These are phyloP conservation scores for Posidonia oceanica DNA, from an alignment of 116 monocot genomes.

Conservation along the genomic window DNA sequence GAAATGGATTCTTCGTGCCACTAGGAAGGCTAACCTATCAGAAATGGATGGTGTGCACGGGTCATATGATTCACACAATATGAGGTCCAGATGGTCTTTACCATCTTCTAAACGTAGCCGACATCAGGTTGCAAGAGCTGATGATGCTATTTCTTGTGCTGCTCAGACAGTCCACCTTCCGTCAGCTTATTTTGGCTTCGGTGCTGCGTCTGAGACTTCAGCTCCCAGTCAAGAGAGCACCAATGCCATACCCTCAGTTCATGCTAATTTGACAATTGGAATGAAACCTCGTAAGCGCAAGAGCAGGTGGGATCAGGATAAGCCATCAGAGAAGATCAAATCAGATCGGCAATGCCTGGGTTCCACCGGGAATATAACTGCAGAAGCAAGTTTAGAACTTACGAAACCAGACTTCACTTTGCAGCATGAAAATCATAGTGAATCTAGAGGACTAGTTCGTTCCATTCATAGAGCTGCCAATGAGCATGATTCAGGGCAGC, in stretches of 20 bases:
- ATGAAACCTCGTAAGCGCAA: slow-evolving; percentile 9
- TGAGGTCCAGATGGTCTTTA: not conserved
- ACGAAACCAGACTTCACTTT: not conserved
- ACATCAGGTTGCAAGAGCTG: not conserved
- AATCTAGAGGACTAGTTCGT: not conserved
- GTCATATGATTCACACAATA: slow-evolving; percentile 1
- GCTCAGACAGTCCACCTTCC: not conserved
- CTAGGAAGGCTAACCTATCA: slow-evolving; percentile 3
- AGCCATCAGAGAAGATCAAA: slow-evolving; percentile 2
- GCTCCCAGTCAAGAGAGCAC: not conserved
- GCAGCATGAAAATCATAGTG: not conserved
- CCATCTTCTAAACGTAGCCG: not conserved
- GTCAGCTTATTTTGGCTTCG: not conserved
- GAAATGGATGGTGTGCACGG: slow-evolving; percentile 2
- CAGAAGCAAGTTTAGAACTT: not conserved
- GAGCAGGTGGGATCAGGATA: slow-evolving; percentile 28
- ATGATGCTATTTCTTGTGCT: slow-evolving; percentile 1
- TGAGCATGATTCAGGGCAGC: not conserved
- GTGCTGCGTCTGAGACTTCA: not conserved
- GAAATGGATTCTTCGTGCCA: slow-evolving; percentile 11
- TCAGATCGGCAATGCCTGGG: not conserved
- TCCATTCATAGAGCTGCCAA: not conserved
- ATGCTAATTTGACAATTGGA: not conserved
- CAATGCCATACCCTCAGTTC: not conserved
- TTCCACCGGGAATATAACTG: not conserved